phyloP scores from a whole-genome alignment of 352 stramenopile genomes.

The Phytophthora lateralis region DNA sequence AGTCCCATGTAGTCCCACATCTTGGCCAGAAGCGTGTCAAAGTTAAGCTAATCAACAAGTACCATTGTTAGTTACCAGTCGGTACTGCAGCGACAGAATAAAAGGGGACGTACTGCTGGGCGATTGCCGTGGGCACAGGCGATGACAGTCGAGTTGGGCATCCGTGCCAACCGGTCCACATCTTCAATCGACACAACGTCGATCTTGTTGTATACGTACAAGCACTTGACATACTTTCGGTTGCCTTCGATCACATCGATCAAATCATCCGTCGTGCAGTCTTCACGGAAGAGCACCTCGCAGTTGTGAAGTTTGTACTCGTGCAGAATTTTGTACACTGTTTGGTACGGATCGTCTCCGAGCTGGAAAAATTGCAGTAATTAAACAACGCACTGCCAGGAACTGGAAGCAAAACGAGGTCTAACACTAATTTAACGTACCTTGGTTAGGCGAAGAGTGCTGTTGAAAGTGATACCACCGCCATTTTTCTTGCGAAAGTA shows the following conservation, averaged over 20 bases:
- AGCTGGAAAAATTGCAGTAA: conserved; percentile 43
- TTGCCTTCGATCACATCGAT: conserved; percentile 99
- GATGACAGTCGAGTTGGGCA: conserved; percentile 97
- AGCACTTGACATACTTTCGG: conserved; percentile 98
- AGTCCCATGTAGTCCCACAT: conserved; percentile 93
- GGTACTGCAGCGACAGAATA: not conserved
- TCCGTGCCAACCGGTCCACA: conserved; percentile 95
- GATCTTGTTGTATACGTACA: conserved; percentile 99
- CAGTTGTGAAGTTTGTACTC: conserved; percentile 99
- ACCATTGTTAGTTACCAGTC: not conserved
- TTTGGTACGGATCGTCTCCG: conserved; percentile 88
- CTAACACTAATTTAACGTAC: conserved; percentile 36
- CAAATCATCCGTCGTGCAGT: conserved; percentile 97
- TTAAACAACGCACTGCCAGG: not conserved
- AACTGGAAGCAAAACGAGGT: not conserved
- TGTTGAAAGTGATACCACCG: conserved; percentile 96
- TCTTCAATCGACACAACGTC: conserved; percentile 99
- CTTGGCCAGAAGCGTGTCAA: conserved; percentile 91
- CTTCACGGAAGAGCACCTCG: conserved; percentile 97
- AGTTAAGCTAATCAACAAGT: conserved; percentile 91
- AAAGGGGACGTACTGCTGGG: conserved; percentile 51
- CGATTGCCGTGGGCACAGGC: conserved; percentile 88
- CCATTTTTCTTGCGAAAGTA: conserved; percentile 95
- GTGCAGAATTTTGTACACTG: conserved; percentile 90
- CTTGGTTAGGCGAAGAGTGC: conserved; percentile 95